Percentiles rank a stretch among this genome's conserved stretches.
phyloP scores from a whole-genome alignment of 73 alveolate genomes.

The Paramecium primaurelia region DNA sequence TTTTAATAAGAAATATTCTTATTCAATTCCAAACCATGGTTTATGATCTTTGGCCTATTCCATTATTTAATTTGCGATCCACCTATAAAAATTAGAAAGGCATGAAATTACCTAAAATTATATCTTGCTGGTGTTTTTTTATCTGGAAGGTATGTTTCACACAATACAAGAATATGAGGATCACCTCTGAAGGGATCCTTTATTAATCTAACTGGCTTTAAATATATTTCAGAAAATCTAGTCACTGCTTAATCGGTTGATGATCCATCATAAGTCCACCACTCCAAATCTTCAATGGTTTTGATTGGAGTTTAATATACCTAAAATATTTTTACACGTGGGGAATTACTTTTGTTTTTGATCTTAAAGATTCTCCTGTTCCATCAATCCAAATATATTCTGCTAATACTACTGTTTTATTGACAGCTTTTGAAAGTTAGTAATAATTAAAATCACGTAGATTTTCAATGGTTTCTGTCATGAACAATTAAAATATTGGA shows the following conservation, averaged over 20 bases:
- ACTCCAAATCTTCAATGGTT: constrained; percentile 72
- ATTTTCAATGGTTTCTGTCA: background rate
- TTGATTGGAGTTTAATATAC: constrained; percentile 44
- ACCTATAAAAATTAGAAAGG: background rate
- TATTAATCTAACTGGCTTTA: constrained; percentile 82
- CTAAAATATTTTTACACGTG: background rate
- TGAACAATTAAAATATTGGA: background rate
- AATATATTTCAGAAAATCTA: constrained; percentile 82
- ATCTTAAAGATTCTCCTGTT: constrained; percentile 69
- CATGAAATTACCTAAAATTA: constrained; percentile 64
- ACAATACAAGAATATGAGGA: constrained; percentile 76
- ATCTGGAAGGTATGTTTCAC: constrained; percentile 83
- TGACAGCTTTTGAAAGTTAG: background rate
- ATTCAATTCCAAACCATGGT: constrained; percentile 95
- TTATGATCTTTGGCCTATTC: constrained; percentile 66
- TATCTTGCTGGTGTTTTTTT: constrained; percentile 85
- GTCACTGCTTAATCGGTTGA: constrained; percentile 90
- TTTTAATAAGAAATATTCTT: constrained; percentile 87
- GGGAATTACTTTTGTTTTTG: constrained; percentile 64
- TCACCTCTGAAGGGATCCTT: constrained; percentile 91
- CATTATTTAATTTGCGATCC: constrained; percentile 62
- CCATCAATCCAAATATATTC: constrained; percentile 90
- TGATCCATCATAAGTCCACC: constrained; percentile 95
- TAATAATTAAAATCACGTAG: constrained; percentile 47
- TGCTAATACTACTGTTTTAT: constrained; percentile 25